Evolutionary conservation across 768 basidiomycete species (phyloP), one percentile per base, ranked within the genome.

Genomic region (Daedaleopsis nitida): DNA sequence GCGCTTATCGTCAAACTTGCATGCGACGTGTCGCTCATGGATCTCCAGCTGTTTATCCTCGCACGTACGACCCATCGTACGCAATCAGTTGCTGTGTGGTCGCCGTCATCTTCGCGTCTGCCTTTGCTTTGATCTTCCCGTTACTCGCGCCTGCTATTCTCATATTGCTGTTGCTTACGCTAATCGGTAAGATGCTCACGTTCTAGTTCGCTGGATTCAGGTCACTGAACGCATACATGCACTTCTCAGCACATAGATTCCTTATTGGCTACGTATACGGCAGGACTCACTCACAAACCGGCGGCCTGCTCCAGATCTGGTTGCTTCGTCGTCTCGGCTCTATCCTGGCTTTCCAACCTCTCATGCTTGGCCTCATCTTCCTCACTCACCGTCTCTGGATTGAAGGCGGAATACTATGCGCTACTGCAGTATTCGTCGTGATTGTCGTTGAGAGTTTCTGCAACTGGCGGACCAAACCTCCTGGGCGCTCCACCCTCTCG

Each of bases 231-330:
- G 34, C 21, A 62, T 38, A 53, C 58, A 21, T 52, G 34, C 27
- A 42, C 10, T n/a, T 32, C 42, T 17, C 64, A 90, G 91, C 91
- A n/a, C 88, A 91, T 73, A 88, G 90, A 39, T 92, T 84, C 75
- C 81, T 92, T 55, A 77, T 91, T 60, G 87, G 89, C 38, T 91
- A 92, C 71, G 89, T 92, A 19, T 89, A 87, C 68, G 89, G 82
- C 1, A 81, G 88, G 43, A 87, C 85, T 24, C 83, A 84, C 60
- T 88, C 88, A 8, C 87, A 89, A 69, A 91, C 90, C 1, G 90
- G 91, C 14, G 90, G 90, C 8, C 73, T 87, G 27, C 72, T 91
- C 21, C 86, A 89, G 64, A 80, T 93, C 32, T 92, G 91, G 89
- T 76, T 92, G 4, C 71, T 92, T 43, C 85, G 86, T 55, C 83